Evolutionary conservation across 345 rosid species (phyloP), one percentile per base, ranked within the genome.

Genomic region (Eutrema heterophyllum): DNA sequence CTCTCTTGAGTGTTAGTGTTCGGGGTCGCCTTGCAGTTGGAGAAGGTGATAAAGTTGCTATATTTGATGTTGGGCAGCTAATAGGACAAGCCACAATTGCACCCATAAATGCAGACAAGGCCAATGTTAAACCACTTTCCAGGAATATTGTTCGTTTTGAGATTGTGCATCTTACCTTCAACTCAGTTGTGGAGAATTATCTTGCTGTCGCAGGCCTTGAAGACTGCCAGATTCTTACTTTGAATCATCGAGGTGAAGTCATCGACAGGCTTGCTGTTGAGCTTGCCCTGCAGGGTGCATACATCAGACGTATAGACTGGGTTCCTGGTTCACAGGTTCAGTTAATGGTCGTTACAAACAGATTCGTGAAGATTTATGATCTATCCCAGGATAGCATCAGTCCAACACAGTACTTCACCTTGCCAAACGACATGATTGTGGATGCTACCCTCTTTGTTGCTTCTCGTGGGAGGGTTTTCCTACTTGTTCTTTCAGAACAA

Each of bases 11-110:
- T 80, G 96, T 92, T 56, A 88, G 87, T 80, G 80, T 74, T 81
- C 91, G 99, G 64, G 99, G 98, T 70, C 92, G 92, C 80, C 97
- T 95, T 73, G 99, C 97, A 77, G 99, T 95, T 81, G 99, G 99
- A 77, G 99, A 95, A 85, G 99, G 99, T 76, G 99, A 95, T 81
- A 95, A 88, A 86, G 99, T 95, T 77, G 87, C 98, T 77, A 86
- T 95, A 74, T 95, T 88, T 74, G 99, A 95, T 82, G 92, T 81
- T 83, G 96, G 92, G 61, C 96, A 88, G 84, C 81, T 95, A 75
- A 88, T 95, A 73, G 94, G 97, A 74, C 99, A 92, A 81, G 88
- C 97, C 76, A 84, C 96, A 60, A 74, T 84, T 76, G 91, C 91
- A 72, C 97, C 97, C 64, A 89, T 92, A 56, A 90, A 93, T 43